These are phyloP conservation scores for Ogataea thermomethanolica DNA, from an alignment of 805 yeast genomes.

Conservation along the genomic window DNA sequence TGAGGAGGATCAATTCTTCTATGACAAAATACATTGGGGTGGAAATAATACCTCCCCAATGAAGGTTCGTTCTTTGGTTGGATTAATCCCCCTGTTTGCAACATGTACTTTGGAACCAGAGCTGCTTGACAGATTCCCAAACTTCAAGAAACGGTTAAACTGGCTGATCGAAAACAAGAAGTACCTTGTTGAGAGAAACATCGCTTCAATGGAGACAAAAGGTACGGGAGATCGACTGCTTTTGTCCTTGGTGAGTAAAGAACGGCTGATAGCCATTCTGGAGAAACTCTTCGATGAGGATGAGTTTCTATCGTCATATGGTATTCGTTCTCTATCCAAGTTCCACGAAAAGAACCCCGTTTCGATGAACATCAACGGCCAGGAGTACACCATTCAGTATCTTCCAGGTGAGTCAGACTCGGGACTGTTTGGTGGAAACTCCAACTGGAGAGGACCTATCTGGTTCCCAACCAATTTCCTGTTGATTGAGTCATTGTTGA, in stretches of 20 bases:
- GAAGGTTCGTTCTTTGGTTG: conserved; percentile 87
- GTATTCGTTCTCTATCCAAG: conserved; percentile 85
- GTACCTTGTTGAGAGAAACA: conserved; percentile 71
- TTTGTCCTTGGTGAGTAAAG: conserved; percentile 76
- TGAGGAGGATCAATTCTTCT: conserved; percentile 82
- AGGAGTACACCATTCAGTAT: conserved; percentile 64
- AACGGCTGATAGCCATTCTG: conserved; percentile 70
- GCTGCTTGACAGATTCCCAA: conserved; percentile 69
- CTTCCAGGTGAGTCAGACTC: conserved; percentile 88
- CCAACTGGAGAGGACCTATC: conserved; percentile 96
- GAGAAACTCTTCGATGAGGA: conserved; percentile 79
- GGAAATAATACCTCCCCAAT: conserved; percentile 59
- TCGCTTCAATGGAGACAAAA: conserved; percentile 73
- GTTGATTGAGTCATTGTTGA: conserved; percentile 79
- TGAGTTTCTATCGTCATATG: conserved; percentile 81
- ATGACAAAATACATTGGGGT: conserved; percentile 87
- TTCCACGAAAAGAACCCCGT: conserved; percentile 83
- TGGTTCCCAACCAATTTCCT: conserved; percentile 94
- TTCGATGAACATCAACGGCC: conserved; percentile 77
- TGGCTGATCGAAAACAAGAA: conserved; percentile 78
- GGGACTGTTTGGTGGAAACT: conserved; percentile 94
- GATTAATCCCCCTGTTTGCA: conserved; percentile 88
- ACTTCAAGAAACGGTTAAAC: conserved; percentile 74
- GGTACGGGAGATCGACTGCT: conserved; percentile 83
- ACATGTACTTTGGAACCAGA: conserved; percentile 86